These are phyloP conservation scores for Paramecium octaurelia DNA, from an alignment of 73 alveolate species.

Conservation along the genomic window DNA sequence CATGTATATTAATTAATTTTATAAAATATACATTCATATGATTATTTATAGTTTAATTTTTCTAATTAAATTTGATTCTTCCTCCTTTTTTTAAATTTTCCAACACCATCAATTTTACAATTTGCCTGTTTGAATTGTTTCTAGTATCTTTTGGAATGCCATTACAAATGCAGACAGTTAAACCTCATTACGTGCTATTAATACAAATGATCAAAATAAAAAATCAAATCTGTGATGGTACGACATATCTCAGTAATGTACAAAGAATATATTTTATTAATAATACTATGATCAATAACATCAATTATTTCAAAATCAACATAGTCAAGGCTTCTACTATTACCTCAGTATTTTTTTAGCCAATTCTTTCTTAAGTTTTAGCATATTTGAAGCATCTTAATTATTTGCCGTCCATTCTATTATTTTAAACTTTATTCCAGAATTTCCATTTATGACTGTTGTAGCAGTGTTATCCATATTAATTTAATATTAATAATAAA, in stretches of 20 bases:
- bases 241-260: not conserved
- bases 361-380: not conserved
- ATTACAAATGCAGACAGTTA: not conserved
- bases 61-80: not conserved
- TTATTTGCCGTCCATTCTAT: not conserved
- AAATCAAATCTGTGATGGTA: not conserved
- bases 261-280: not conserved
- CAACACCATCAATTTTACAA: not conserved
- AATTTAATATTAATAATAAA: not conserved
- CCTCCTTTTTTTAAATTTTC: not conserved
- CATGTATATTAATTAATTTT: not conserved
- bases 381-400: not conserved
- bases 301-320: not conserved
- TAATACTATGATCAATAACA: not conserved
- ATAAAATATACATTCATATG: not conserved
- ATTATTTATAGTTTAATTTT: not conserved
- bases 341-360: not conserved
- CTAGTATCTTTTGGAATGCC: not conserved
- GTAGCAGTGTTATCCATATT: not conserved
- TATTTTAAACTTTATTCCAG: not conserved
- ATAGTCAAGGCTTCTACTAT: not conserved
- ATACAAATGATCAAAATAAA: not conserved
- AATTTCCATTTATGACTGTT: not conserved
- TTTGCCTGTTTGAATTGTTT: not conserved
- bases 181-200: not conserved